A percentile compares a stretch with the other conserved stretches of the same genome.
Evolutionary conservation across 2,329 filamentous ascomycete genomes (phyloP).

Genomic region (Chaetomium strumarium): DNA sequence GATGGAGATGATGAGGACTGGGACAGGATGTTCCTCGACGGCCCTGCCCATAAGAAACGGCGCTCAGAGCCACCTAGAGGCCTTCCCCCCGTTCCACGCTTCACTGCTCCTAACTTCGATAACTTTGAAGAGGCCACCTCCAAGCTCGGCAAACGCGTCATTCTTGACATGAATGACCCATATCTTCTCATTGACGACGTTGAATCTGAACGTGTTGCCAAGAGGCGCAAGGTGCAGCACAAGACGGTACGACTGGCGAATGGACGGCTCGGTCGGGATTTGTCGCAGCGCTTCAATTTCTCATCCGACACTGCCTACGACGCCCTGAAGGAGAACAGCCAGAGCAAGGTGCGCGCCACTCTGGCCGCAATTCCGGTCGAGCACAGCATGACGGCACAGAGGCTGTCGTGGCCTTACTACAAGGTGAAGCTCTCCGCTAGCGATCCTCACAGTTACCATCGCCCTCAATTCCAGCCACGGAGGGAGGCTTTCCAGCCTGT

Average conservation of each 20-base stretch:
- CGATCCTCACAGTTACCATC: constrained; percentile 71
- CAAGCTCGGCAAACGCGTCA: constrained; percentile 69
- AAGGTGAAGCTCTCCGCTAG: constrained; percentile 72
- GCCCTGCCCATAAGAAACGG: constrained; percentile 56
- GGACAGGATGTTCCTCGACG: constrained; percentile 54
- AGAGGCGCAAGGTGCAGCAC: constrained; percentile 50
- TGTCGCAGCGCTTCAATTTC: constrained; percentile 83
- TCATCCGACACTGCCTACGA: constrained; percentile 97
- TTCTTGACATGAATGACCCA: constrained; percentile 83
- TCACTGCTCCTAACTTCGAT: constrained; percentile 67
- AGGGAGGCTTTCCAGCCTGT: constrained; percentile 61
- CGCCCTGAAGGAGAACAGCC: constrained; percentile 90
- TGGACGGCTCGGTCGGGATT: constrained; percentile 63
- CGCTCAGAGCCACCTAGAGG: constrained; percentile 47
- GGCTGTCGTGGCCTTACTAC: constrained; percentile 94
- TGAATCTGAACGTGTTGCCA: constrained; percentile 56
- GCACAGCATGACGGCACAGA: constrained; percentile 85
- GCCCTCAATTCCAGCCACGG: constrained; percentile 69
- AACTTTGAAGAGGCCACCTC: constrained; percentile 70
- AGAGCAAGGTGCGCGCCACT: constrained; percentile 90
- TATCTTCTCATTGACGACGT: constrained; percentile 77
- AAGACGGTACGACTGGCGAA: constrained; percentile 63
- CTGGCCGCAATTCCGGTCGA: constrained; percentile 89
- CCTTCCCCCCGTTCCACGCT: constrained; percentile 51
- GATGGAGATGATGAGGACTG: constrained; percentile 57